These are phyloP conservation scores for Rutidosis leptorrhynchoides DNA, from an alignment of 129 eudicot species.

Conservation along the genomic window DNA sequence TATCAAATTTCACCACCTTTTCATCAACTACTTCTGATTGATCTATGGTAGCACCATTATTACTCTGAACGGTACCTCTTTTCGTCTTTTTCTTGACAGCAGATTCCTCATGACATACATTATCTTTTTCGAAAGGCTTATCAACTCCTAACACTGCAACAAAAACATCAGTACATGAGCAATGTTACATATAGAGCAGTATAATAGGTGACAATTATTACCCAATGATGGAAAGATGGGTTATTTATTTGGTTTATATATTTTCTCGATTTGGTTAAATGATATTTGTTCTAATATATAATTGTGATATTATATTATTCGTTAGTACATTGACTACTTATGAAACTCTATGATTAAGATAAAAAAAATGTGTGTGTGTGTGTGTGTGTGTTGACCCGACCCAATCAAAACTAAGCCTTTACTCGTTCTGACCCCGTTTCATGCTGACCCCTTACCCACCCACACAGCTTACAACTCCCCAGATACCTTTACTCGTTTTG, in stretches of 20 bases:
- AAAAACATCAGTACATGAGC: conserved; percentile 5
- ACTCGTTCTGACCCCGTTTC: not conserved
- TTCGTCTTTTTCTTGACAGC: conserved; percentile 42
- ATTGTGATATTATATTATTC: not conserved
- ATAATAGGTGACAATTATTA: not conserved
- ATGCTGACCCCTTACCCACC: not conserved
- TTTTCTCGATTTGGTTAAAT: not conserved
- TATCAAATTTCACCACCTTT: conserved; percentile 20
- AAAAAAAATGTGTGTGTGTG: too few relatives aligned
- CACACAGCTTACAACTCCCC: not conserved
- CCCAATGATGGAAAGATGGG: not conserved
- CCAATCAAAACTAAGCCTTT: not conserved
- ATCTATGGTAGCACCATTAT: conserved; percentile 16
- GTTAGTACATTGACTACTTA: not conserved
- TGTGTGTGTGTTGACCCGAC: not conserved
- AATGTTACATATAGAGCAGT: not conserved
- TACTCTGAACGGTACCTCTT: conserved; percentile 31
- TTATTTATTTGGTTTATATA: not conserved
- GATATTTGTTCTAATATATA: not conserved
- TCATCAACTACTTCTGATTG: conserved; percentile 17
- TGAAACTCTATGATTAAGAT: too few relatives aligned
- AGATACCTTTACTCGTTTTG: not conserved
- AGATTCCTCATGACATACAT: conserved; percentile 22
- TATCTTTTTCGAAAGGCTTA: conserved; percentile 26
- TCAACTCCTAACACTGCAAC: conserved; percentile 21